These are phyloP conservation scores for Thermomucor indicae-seudaticae DNA, from an alignment of 371 early-diverging fungal genomes.

Conservation along the genomic window DNA sequence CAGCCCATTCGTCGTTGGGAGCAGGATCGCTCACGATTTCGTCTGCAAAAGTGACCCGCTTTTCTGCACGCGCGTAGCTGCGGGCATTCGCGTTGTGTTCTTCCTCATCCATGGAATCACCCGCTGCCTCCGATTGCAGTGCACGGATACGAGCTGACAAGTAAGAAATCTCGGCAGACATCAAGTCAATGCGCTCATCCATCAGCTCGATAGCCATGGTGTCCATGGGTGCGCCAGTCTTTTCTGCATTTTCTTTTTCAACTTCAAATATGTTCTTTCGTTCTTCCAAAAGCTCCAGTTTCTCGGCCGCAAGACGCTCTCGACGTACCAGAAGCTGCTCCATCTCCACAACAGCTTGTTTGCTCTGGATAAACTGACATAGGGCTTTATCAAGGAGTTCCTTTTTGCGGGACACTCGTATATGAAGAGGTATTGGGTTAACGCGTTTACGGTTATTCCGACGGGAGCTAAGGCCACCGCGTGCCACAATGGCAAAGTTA, in stretches of 20 bases:
- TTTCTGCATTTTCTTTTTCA: conserved; percentile 53
- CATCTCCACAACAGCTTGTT: conserved; percentile 45
- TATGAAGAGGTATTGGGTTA: conserved; percentile 36
- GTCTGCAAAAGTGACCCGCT: conserved; percentile 44
- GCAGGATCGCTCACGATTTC: conserved; percentile 35
- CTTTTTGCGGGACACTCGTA: conserved; percentile 46
- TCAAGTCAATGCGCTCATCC: conserved; percentile 79
- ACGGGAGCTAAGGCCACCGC: conserved; percentile 21
- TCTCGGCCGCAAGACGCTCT: conserved; percentile 63
- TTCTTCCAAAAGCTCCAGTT: conserved; percentile 66
- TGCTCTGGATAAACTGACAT: conserved; percentile 47
- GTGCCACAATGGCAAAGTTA: conserved; percentile 29
- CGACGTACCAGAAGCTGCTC: conserved; percentile 51
- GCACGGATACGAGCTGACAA: conserved; percentile 67
- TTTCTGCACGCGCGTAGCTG: conserved; percentile 12
- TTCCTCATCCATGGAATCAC: conserved; percentile 42
- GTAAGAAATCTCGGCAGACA: conserved; percentile 81
- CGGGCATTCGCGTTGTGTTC: not conserved
- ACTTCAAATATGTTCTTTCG: conserved; percentile 64
- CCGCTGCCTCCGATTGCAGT: conserved; percentile 71
- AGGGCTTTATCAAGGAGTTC: conserved; percentile 63
- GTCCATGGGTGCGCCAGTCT: conserved; percentile 43
- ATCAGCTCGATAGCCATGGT: conserved; percentile 61
- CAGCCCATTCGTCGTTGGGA: conserved; percentile 39
- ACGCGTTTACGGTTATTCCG: conserved; percentile 10